Base-by-base conservation (phyloP, 495 filamentous ascomycete genomes). In the Annulohypoxylon maeteangense region DNA sequence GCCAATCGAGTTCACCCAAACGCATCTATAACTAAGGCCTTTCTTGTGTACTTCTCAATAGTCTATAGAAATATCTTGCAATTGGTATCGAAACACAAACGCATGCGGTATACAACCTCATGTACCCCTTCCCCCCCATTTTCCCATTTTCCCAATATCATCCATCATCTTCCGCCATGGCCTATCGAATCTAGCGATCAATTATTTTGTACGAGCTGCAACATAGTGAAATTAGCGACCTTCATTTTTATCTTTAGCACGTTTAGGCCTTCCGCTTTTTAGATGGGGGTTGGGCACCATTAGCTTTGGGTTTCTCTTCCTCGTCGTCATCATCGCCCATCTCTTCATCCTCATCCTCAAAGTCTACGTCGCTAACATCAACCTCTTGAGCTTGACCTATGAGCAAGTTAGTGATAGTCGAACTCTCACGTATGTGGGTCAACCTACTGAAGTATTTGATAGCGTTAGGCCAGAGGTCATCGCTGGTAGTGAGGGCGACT, bases 361-460 rank as follows among this genome's bases (percentile, higher is more conserved):
- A 87, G 47, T 90, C 87, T n/a, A 78, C 65, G 36, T 90, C 89
- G 64, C 77, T 88, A 55, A 86, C 81, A 42, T 88, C 87, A 16
- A 77, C 74, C 76, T 92, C 90, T 68, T 92, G 86, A 14, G 89
- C 87, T 75, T 88, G 82, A 38, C 84, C 90, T 91, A 70, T 45
- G 12, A 54, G 45, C 32, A 45, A 50, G 60, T 74, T 64, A 72
- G 58, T 57, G 20, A 54, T 29, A 16, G 0, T 57, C 5, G 23
- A 25, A 42, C 12, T 56, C n/a, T 47, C 40, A 29, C 29, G 27
- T 27, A 47, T 47, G 42, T 29, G 16, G 72, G 54, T 16, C 10
- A 31, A 88, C 92, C 79, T 81, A 97, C 93, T 91, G 78, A 94
- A 98, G 78, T 94, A 94, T 77, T 92, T 94, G 75, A 96, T 86